These are phyloP conservation scores for Amesomyces nigricolor DNA, from an alignment of 2,329 filamentous ascomycete genomes.

Conservation along the genomic window DNA sequence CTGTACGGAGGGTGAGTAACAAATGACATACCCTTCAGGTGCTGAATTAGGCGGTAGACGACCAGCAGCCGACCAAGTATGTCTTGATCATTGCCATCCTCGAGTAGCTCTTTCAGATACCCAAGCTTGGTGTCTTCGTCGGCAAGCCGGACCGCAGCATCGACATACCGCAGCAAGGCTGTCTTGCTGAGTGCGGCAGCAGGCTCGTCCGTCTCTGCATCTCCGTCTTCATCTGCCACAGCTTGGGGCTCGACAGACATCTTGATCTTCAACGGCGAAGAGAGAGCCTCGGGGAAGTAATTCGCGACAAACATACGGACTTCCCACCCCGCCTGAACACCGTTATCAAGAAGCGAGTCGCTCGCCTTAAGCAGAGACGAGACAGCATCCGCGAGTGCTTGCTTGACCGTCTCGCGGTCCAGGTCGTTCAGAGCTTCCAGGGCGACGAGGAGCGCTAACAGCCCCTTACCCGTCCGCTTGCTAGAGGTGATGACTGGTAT, in stretches of 20 bases:
- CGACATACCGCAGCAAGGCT: slow-evolving; percentile 28
- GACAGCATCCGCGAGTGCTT: slow-evolving; percentile 7
- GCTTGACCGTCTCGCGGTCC: slow-evolving; percentile 18
- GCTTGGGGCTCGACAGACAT: slow-evolving; percentile 27
- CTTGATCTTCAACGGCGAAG: slow-evolving; percentile 31
- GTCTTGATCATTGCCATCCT: slow-evolving; percentile 29
- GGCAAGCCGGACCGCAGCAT: slow-evolving; percentile 24
- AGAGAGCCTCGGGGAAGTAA: slow-evolving; percentile 32
- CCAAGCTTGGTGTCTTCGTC: slow-evolving; percentile 30
- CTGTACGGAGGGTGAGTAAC: not conserved
- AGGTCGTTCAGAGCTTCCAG: slow-evolving; percentile 24
- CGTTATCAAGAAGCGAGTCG: slow-evolving; percentile 20
- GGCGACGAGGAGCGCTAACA: slow-evolving; percentile 22
- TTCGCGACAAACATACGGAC: slow-evolving; percentile 40
- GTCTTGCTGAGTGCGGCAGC: slow-evolving; percentile 28
- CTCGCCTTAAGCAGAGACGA: slow-evolving; percentile 20
- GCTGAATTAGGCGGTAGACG: slow-evolving; percentile 38
- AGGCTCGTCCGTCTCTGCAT: slow-evolving; percentile 17
- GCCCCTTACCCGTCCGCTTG: slow-evolving; percentile 14
- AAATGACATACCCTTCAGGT: slow-evolving; percentile 34
- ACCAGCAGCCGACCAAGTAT: slow-evolving; percentile 40
- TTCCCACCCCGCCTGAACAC: slow-evolving; percentile 38
- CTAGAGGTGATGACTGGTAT: slow-evolving; percentile 5
- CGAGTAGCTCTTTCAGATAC: slow-evolving; percentile 37
- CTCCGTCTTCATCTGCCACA: not conserved